These are phyloP conservation scores for Buddleja alternifolia DNA, from an alignment of 257 asterid species.

Conservation along the genomic window DNA sequence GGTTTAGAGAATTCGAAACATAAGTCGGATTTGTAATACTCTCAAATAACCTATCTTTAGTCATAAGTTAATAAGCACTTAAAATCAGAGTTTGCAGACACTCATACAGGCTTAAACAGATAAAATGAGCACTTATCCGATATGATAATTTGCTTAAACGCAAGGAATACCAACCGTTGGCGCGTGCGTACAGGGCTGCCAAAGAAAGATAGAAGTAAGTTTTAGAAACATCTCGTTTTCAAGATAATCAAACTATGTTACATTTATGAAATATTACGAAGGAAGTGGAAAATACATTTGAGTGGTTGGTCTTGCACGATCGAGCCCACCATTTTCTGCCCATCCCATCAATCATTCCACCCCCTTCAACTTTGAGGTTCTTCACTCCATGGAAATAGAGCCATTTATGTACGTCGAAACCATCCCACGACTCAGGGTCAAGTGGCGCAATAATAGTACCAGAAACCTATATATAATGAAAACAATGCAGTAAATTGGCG, in stretches of 20 bases:
- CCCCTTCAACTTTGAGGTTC: slow-evolving; percentile 70
- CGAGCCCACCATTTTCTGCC: slow-evolving; percentile 88
- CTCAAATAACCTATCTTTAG: too few relatives aligned
- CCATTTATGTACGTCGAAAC: slow-evolving; percentile 67
- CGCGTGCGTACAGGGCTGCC: slow-evolving; percentile 85
- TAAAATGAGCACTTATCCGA: neutral
- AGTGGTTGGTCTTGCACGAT: slow-evolving; percentile 76
- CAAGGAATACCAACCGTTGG: slow-evolving; percentile 75
- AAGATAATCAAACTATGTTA: neutral
- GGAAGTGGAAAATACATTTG: slow-evolving; percentile 53
- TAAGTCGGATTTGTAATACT: too few relatives aligned
- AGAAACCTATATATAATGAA: slow-evolving; percentile 51
- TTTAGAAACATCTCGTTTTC: slow-evolving; percentile 15
- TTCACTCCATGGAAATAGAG: slow-evolving; percentile 70
- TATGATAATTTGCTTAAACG: neutral
- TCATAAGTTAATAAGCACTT: too few relatives aligned
- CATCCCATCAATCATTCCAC: slow-evolving; percentile 70
- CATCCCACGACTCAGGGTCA: slow-evolving; percentile 70
- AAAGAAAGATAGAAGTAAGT: slow-evolving; percentile 32
- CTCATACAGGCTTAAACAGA: too few relatives aligned
- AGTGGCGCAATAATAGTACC: slow-evolving; percentile 69
- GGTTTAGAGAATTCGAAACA: too few relatives aligned
- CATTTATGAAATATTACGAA: neutral
- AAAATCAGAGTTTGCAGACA: too few relatives aligned
- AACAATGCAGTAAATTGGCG: neutral